Conservation (phyloP, 208 protist species). For the Lotmaria passim region DNA sequence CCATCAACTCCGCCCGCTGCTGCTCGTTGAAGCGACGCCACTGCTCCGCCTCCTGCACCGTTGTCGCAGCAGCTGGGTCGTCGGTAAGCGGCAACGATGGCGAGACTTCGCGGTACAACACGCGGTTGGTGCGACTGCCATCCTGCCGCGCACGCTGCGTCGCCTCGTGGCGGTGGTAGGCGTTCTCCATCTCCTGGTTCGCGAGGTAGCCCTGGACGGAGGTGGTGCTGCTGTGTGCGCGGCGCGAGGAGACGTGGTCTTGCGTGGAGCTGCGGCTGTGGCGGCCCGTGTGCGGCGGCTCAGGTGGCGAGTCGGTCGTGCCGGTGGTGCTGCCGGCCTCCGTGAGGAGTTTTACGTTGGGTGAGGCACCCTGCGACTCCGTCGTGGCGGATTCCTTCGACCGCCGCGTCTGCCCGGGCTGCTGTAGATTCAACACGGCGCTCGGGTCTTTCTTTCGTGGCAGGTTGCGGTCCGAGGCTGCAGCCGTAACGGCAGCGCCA, state of each 20-base stretch:
- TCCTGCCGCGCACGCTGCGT: not conserved
- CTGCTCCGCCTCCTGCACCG: constrained; percentile 33
- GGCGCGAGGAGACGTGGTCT: not conserved
- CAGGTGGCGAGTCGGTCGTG: constrained; percentile 14
- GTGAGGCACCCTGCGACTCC: not conserved
- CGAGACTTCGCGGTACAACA: constrained; percentile 1
- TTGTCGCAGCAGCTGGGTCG: not conserved
- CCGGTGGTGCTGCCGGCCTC: constrained; percentile 12
- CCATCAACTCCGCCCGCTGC: constrained; percentile 50
- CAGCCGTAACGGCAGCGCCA: not conserved
- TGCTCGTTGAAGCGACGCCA: constrained; percentile 65
- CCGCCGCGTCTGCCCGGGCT: constrained; percentile 2
- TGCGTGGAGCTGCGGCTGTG: constrained; percentile 11
- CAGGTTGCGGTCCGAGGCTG: not conserved
- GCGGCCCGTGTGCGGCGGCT: constrained; percentile 12
- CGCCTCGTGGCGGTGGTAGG: constrained; percentile 2
- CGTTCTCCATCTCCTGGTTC: constrained; percentile 18
- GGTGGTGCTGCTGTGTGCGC: not conserved
- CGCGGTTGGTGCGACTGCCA: not conserved
- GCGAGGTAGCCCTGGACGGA: constrained; percentile 1
- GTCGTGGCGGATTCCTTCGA: constrained; percentile 15
- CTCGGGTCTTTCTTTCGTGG: constrained; percentile 1
- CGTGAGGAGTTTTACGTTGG: constrained; percentile 7
- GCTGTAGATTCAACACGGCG: not conserved
- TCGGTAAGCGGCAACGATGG: not conserved